Percentiles rank a stretch among this genome's conserved stretches.
Evolutionary conservation across 495 filamentous ascomycete species (phyloP).

Genomic region (Aspergillus bridgeri): DNA sequence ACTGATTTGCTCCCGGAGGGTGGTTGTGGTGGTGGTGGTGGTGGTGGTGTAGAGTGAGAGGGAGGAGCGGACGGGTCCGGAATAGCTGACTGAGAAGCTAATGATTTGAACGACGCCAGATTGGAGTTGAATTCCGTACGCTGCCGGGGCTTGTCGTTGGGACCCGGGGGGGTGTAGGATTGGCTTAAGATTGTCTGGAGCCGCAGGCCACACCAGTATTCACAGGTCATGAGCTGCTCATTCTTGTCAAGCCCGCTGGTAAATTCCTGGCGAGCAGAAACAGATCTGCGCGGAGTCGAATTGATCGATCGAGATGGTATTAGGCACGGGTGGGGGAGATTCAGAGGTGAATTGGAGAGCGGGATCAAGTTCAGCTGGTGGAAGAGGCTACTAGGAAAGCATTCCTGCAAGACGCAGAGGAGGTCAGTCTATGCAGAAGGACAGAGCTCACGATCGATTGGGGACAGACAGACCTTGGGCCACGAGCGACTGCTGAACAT

Average conservation of each 20-base stretch:
- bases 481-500: conserved; percentile 22
- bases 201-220: conserved; percentile 16
- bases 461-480: conserved; percentile 29
- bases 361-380: conserved; percentile 4
- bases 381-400: conserved; percentile 10
- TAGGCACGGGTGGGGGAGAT: conserved; percentile 2
- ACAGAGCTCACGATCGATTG: background rate
- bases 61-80: background rate
- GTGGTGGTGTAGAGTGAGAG: background rate
- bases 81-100: background rate
- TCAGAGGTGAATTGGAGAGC: background rate
- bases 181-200: conserved; percentile 17
- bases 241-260: background rate
- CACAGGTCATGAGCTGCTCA: conserved; percentile 5
- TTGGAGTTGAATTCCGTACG: background rate
- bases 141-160: background rate
- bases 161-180: background rate
- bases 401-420: conserved; percentile 5
- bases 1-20: background rate
- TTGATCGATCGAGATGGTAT: conserved; percentile 2
- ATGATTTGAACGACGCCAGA: background rate
- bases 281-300: conserved; percentile 2
- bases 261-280: background rate
- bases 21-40: background rate
- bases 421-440: background rate